Conservation (phyloP, 768 basidiomycete species). For the Podaxis sp. region DNA sequence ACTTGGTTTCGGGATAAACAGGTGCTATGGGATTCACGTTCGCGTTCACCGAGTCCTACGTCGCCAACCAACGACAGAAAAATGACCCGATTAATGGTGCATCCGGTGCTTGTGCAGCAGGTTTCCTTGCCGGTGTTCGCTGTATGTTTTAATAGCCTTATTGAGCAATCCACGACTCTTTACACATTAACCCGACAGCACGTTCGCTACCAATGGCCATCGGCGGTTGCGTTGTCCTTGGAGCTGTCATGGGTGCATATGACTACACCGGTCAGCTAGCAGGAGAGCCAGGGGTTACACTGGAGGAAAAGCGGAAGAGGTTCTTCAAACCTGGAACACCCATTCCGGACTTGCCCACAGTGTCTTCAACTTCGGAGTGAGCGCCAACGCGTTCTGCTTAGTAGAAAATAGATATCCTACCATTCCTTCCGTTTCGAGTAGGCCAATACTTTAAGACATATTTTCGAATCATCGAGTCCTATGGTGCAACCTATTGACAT, state of each 20-base stretch:
- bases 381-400: conserved; percentile 1
- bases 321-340: conserved; percentile 74
- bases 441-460: neutral
- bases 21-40: conserved; percentile 90
- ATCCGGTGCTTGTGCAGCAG: conserved; percentile 89
- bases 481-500: neutral
- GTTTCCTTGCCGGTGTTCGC: conserved; percentile 86
- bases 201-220: conserved; percentile 83
- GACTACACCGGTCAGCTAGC: conserved; percentile 72
- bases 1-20: conserved; percentile 28
- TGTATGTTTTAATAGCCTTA: conserved; percentile 42
- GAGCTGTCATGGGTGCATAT: conserved; percentile 77
- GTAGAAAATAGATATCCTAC: conserved; percentile 16
- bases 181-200: conserved; percentile 41
- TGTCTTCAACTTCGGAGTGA: conserved; percentile 29
- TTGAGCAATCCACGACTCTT: conserved; percentile 11
- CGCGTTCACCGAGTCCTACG: conserved; percentile 75
- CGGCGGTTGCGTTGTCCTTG: conserved; percentile 76
- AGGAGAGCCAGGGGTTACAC: conserved; percentile 40
- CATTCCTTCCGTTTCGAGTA: conserved; percentile 5
- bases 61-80: conserved; percentile 78
- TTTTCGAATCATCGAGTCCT: neutral
- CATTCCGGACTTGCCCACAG: conserved; percentile 35
- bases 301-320: conserved; percentile 70
- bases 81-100: conserved; percentile 84